Conservation (phyloP, 2,329 filamentous ascomycete genomes). For the Trichoderma polysporum region DNA sequence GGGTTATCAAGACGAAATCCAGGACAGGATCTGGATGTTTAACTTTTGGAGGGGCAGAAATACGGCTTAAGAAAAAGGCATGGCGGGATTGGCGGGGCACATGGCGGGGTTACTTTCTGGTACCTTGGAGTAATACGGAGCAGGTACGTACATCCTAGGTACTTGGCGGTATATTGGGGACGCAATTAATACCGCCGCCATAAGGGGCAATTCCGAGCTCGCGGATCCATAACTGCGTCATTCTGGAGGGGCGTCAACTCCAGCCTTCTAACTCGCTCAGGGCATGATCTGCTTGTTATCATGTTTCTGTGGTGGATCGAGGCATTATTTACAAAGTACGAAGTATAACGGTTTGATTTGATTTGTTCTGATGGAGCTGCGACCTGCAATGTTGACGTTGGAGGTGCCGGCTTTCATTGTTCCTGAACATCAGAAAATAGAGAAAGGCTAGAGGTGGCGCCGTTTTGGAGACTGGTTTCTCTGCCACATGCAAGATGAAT, state of each 20-base stretch:
- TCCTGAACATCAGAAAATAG: neutral
- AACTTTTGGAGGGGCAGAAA: constrained; percentile 7
- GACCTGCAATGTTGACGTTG: neutral
- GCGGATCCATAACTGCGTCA: constrained; percentile 8
- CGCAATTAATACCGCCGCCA: neutral
- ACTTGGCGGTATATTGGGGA: neutral
- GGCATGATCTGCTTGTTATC: neutral
- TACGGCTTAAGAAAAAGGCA: neutral
- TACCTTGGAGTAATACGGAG: neutral
- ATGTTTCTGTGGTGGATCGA: neutral
- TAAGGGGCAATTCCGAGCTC: constrained; percentile 18
- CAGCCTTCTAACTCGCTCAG: neutral
- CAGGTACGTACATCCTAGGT: too few relatives aligned
- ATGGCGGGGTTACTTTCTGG: neutral
- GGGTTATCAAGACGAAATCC: neutral
- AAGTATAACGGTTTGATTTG: too few relatives aligned
- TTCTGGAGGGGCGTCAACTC: neutral
- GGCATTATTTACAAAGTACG: too few relatives aligned
- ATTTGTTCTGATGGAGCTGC: neutral
- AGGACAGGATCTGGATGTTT: too few relatives aligned
- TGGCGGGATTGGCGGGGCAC: constrained; percentile 18
- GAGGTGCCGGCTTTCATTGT: too few relatives aligned
- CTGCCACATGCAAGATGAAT: too few relatives aligned
- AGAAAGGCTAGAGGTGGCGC: neutral
- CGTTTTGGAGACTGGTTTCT: neutral